Evolutionary conservation across 305 asterid species (phyloP).

Genomic region (Stenogyne calaminthoides): DNA sequence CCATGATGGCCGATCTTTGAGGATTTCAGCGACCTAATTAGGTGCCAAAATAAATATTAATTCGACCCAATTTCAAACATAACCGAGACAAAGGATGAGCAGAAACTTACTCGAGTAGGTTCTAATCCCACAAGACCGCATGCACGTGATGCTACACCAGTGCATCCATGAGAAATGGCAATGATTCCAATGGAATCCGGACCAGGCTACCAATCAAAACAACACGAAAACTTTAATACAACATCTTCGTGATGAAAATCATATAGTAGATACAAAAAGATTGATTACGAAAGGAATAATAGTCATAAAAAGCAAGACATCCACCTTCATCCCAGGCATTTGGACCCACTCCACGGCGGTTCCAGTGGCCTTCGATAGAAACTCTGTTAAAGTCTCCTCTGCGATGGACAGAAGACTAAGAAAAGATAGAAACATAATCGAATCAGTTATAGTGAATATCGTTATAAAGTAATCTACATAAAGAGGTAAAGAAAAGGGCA

Average conservation of each 20-base stretch:
- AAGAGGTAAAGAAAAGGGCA: constrained; percentile 15
- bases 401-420: constrained; percentile 95
- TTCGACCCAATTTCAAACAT: neutral
- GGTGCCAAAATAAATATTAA: neutral
- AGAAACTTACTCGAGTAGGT: constrained; percentile 76
- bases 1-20: constrained; percentile 96
- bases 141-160: constrained; percentile 99
- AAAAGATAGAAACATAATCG: constrained; percentile 35
- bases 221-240: neutral
- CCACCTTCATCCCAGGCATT: constrained; percentile 99
- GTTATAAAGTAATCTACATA: neutral
- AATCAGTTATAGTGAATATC: constrained; percentile 2
- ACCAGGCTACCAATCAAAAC: constrained; percentile 79
- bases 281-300: neutral
- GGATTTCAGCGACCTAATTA: constrained; percentile 89
- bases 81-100: neutral
- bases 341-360: constrained; percentile 99
- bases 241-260: neutral
- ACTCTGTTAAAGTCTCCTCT: constrained; percentile 99
- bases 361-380: constrained; percentile 99
- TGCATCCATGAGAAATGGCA: constrained; percentile 99
- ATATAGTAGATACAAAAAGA: neutral
- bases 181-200: constrained; percentile 99
- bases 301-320: neutral
- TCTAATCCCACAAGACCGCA: constrained; percentile 96